Evolutionary conservation across 352 stramenopile genomes (phyloP).

Genomic region (Globisporangium lucens): DNA sequence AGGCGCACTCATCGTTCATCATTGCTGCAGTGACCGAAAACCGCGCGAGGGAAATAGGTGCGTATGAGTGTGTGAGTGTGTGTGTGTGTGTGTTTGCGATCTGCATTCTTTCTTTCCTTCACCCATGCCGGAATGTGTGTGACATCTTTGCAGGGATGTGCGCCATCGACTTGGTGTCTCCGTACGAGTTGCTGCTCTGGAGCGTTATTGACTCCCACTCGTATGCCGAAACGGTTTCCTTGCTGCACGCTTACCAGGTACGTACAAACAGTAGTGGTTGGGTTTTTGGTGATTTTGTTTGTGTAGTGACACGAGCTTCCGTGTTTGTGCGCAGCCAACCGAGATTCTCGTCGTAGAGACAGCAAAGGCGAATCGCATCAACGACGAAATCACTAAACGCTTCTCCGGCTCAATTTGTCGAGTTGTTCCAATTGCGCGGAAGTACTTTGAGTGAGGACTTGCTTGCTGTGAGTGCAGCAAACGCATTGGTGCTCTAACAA

Average conservation of each 20-base stretch:
- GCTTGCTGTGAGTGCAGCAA: neutral
- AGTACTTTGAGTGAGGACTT: slow-evolving; percentile 70
- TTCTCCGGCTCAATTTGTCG: slow-evolving; percentile 53
- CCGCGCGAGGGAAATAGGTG: slow-evolving; percentile 18
- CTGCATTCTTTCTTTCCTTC: neutral
- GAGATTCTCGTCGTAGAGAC: slow-evolving; percentile 76
- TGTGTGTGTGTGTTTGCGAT: neutral
- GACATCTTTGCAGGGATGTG: slow-evolving; percentile 39
- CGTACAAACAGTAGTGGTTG: neutral
- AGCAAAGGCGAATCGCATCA: slow-evolving; percentile 53
- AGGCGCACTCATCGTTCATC: slow-evolving; percentile 15
- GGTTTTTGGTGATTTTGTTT: neutral
- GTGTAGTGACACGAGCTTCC: neutral
- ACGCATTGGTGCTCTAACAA: neutral
- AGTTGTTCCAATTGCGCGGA: slow-evolving; percentile 64
- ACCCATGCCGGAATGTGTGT: neutral
- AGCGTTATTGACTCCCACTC: slow-evolving; percentile 76
- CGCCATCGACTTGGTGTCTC: slow-evolving; percentile 64
- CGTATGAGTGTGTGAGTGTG: neutral
- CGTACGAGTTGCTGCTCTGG: slow-evolving; percentile 74
- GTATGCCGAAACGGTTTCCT: slow-evolving; percentile 64
- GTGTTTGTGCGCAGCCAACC: slow-evolving; percentile 34
- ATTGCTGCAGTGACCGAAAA: slow-evolving; percentile 20
- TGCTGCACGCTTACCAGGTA: slow-evolving; percentile 74
- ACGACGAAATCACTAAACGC: slow-evolving; percentile 63